A percentile compares a stretch with the other conserved stretches of the same genome.
These are phyloP conservation scores for Cladophialophora chaetospira DNA, from an alignment of 2,329 filamentous ascomycete genomes.

Conservation along the genomic window DNA sequence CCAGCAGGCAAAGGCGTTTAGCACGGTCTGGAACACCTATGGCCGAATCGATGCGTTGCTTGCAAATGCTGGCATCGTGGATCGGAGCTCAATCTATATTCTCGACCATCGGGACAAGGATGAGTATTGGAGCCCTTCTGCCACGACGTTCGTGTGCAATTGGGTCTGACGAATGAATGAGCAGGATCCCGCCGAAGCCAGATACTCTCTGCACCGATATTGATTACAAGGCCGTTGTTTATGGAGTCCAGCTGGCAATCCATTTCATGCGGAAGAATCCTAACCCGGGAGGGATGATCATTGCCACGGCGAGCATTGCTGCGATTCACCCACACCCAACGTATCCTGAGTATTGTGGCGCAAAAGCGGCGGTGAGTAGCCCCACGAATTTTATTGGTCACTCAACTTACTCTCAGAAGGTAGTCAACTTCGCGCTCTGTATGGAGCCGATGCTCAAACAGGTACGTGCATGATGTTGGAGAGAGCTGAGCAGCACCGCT, in stretches of 20 bases:
- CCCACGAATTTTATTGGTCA: constrained; percentile 28
- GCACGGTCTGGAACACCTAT: constrained; percentile 46
- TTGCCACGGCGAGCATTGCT: constrained; percentile 49
- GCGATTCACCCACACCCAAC: constrained; percentile 48
- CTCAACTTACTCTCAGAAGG: not conserved
- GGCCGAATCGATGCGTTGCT: constrained; percentile 52
- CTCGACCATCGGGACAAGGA: constrained; percentile 38
- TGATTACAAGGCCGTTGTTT: constrained; percentile 55
- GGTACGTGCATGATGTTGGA: too few species aligned
- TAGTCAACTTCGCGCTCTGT: constrained; percentile 43
- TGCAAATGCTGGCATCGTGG: constrained; percentile 56
- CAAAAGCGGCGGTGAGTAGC: constrained; percentile 50
- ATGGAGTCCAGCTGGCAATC: constrained; percentile 52
- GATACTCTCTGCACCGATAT: constrained; percentile 51
- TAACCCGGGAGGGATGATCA: constrained; percentile 47
- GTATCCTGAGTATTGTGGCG: constrained; percentile 54
- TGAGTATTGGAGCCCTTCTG: too few species aligned
- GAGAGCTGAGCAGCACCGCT: not conserved
- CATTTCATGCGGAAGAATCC: constrained; percentile 58
- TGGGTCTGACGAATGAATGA: too few species aligned
- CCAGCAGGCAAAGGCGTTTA: constrained; percentile 48
- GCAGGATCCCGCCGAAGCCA: constrained; percentile 46
- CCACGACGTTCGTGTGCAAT: too few species aligned
- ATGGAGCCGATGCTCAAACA: constrained; percentile 43
- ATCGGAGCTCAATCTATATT: constrained; percentile 51